Evolutionary conservation across 1,284 basidiomycete species (phyloP).

Genomic region (Leucoagaricus sp.): DNA sequence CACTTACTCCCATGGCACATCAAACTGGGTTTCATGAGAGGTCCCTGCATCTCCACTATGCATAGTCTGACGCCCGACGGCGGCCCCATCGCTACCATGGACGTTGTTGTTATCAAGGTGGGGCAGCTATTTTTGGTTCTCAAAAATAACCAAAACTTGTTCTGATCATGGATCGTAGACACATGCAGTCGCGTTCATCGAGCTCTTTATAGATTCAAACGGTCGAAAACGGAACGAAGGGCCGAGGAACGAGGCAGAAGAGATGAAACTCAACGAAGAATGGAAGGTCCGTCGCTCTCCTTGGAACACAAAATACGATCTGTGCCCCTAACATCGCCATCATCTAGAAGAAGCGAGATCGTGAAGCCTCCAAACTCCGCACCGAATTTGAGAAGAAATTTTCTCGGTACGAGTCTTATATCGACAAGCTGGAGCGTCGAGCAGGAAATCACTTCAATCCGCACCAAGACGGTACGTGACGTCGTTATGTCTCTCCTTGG

Average conservation of each 20-base stretch:
- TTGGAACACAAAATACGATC: not conserved
- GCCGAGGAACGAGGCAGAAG: conserved; percentile 74
- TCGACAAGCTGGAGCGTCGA: conserved; percentile 57
- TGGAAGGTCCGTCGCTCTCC: conserved; percentile 69
- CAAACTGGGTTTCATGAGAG: conserved; percentile 75
- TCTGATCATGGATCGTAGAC: conserved; percentile 37
- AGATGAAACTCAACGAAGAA: conserved; percentile 54
- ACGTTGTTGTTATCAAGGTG: conserved; percentile 75
- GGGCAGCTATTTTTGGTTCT: not conserved
- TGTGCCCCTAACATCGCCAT: conserved; percentile 8
- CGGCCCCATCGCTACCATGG: conserved; percentile 76
- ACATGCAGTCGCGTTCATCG: conserved; percentile 65
- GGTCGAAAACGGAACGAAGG: conserved; percentile 56
- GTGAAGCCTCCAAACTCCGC: conserved; percentile 54
- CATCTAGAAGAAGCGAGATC: conserved; percentile 51
- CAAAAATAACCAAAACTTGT: not conserved
- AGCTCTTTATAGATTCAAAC: conserved; percentile 53
- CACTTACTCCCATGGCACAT: conserved; percentile 88
- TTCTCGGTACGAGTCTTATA: conserved; percentile 48
- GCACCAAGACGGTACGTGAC: conserved; percentile 45
- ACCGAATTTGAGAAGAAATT: conserved; percentile 55
- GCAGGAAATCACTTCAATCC: conserved; percentile 44
- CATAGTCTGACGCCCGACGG: conserved; percentile 84
- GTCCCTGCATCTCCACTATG: conserved; percentile 73
- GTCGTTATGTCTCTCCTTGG: not conserved